Evolutionary conservation across 2,329 filamentous ascomycete species (phyloP), one percentile per base, ranked within the genome.

Genomic region (Alternaria conjuncta): DNA sequence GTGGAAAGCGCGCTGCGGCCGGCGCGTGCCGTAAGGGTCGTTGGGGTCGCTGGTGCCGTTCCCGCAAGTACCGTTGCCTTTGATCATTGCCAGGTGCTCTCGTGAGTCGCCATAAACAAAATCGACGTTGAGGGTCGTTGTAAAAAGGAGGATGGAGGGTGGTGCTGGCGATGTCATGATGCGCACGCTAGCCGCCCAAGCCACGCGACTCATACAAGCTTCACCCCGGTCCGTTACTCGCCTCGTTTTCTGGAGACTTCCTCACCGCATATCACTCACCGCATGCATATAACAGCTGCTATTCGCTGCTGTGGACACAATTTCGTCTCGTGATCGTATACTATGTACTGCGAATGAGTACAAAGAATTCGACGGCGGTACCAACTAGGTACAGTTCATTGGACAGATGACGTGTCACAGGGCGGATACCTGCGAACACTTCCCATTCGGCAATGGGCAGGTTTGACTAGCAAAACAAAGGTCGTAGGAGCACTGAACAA

Each of bases 1-100:
- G 20, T 79, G 79, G 3, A 84, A 82, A 71, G 86, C 84, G 67
- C 82, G 79, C 32, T 36, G 32, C 23, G 80, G 79, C 50, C 76
- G 79, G 49, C 63, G 68, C n/a, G 65, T 72, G 61, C 80, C 81
- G 43, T 68, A 71, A 10, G 76, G 71, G 59, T 79, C 78, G 21
- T 73, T 68, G 21, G 25, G 51, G 13, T 49, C 68, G 36, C 9
- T n/a, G 36, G 36, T 41, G 30, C 20, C 53, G 28, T 36, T 49
- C 32, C 32, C 32, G 57, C 75, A 76, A 15, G 65, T 73, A 28
- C 61, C 64, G 32, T 57, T 68, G 30, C 41, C 23, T 56, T 70
- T 32, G 57, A 61, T 66, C 73, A 77, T 78, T 51, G 65, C 66
- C 67, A 53, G 41, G 28, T 23, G 53, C 30, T 64, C 21, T 56